phyloP scores from a whole-genome alignment of 2,329 filamentous ascomycete species.

The Phialophora macrospora region DNA sequence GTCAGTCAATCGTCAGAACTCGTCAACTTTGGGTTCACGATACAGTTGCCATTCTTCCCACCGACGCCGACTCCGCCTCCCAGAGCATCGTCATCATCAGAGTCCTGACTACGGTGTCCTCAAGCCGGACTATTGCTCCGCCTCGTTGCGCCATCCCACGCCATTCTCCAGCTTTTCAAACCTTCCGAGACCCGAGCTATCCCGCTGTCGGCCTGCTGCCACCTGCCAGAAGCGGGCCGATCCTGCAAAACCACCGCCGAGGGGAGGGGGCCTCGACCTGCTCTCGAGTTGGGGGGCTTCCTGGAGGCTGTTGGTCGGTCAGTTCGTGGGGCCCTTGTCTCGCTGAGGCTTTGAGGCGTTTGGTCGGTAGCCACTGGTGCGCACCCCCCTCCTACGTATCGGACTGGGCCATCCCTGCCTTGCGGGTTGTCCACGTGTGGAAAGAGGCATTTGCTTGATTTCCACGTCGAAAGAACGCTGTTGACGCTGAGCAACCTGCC shows the following conservation, averaged over 20 bases:
- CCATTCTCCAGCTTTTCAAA: conserved; percentile 22
- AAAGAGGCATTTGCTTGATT: conserved; percentile 6
- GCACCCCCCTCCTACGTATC: not conserved
- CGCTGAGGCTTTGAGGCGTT: not conserved
- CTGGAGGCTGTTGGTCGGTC: not conserved
- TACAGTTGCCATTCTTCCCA: not conserved
- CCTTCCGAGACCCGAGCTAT: conserved; percentile 16
- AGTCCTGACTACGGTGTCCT: conserved; percentile 10
- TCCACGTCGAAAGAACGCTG: conserved; percentile 1
- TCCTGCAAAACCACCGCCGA: conserved; percentile 8
- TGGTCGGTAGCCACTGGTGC: conserved; percentile 10
- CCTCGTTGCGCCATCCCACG: conserved; percentile 23
- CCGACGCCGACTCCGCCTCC: not conserved
- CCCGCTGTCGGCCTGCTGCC: conserved; percentile 21
- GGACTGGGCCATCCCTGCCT: not conserved
- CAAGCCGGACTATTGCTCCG: conserved; percentile 17
- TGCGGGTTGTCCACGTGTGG: not conserved
- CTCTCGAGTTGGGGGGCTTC: conserved; percentile 1
- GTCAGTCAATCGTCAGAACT: not conserved
- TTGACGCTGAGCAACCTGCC: not conserved
- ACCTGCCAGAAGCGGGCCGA: conserved; percentile 20
- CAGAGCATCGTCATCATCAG: not conserved
- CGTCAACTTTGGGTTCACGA: not conserved
- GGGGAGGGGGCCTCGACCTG: conserved; percentile 5
- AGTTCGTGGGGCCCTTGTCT: conserved; percentile 8